Conservation (phyloP, 768 basidiomycete genomes). For the Lenzites betulinus region DNA sequence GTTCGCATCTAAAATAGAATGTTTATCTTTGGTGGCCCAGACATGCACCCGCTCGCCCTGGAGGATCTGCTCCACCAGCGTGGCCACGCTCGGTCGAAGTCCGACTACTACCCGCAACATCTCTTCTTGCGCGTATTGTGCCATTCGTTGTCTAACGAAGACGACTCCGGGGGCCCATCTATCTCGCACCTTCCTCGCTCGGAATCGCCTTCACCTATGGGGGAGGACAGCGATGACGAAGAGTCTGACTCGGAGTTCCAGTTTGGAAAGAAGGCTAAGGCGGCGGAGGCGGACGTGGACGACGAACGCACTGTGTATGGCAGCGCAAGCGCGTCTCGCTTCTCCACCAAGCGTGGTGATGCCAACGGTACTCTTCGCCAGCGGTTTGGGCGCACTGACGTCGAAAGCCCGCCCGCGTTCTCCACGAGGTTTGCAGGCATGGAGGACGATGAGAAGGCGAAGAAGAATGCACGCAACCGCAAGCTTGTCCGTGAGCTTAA, state of each 20-base stretch:
- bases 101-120: conserved; percentile 70
- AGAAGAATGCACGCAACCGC: conserved; percentile 27
- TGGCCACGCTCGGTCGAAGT: conserved; percentile 60
- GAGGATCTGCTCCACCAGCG: conserved; percentile 68
- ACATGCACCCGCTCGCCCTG: conserved; percentile 69
- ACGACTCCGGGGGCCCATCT: conserved; percentile 19
- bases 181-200: conserved; percentile 37
- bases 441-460: conserved; percentile 11
- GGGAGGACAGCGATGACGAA: conserved; percentile 24
- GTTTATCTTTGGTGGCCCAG: conserved; percentile 33
- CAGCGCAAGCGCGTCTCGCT: conserved; percentile 25
- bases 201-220: conserved; percentile 32
- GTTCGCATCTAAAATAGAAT: no score
- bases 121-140: conserved; percentile 71
- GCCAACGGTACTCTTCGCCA: conserved; percentile 8
- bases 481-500: conserved; percentile 41
- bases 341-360: conserved; percentile 26
- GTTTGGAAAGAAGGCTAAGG: conserved; percentile 33
- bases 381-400: conserved; percentile 16
- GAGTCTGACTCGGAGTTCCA: conserved; percentile 31
- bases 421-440: conserved; percentile 7
- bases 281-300: conserved; percentile 27
- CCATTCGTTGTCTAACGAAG: conserved; percentile 49
- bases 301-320: conserved; percentile 36
- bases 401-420: conserved; percentile 16